phyloP scores from a whole-genome alignment of 495 filamentous ascomycete genomes.

The Ramalina intermedia region DNA sequence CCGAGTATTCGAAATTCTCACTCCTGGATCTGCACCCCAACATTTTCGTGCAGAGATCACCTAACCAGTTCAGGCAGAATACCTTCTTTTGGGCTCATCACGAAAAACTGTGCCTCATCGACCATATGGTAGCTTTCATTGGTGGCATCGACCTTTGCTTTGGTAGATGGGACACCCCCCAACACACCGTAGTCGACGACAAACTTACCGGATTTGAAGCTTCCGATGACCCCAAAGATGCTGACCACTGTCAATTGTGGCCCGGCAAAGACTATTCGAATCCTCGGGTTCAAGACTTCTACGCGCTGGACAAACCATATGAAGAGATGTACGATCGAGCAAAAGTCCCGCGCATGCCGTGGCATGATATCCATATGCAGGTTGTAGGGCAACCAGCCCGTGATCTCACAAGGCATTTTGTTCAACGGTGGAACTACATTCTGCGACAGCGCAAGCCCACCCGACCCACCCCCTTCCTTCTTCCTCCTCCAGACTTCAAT shows the following conservation, averaged over 20 bases:
- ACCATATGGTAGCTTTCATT: constrained; percentile 91
- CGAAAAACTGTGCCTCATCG: constrained; percentile 90
- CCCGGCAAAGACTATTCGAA: constrained; percentile 99
- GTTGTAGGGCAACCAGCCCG: constrained; percentile 91
- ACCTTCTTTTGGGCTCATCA: constrained; percentile 99
- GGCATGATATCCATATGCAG: constrained; percentile 99
- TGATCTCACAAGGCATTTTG: constrained; percentile 90
- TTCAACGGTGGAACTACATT: constrained; percentile 98
- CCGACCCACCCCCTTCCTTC: constrained; percentile 79
- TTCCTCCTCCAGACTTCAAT: constrained; percentile 87
- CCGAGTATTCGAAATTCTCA: constrained; percentile 97
- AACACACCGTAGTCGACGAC: constrained; percentile 81
- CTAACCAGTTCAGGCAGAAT: constrained; percentile 95
- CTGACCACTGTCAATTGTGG: constrained; percentile 91
- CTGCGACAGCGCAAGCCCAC: constrained; percentile 88
- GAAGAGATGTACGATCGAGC: constrained; percentile 97
- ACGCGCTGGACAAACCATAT: constrained; percentile 83
- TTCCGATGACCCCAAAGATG: constrained; percentile 61
- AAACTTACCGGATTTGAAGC: constrained; percentile 90
- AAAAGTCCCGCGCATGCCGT: constrained; percentile 85
- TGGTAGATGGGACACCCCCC: constrained; percentile 91
- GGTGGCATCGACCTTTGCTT: constrained; percentile 97
- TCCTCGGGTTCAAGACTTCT: constrained; percentile 89
- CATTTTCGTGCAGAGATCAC: constrained; percentile 86
- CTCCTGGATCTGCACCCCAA: constrained; percentile 93